These are phyloP conservation scores for Didymella pinodella DNA, from an alignment of 2,329 filamentous ascomycete genomes.

Conservation along the genomic window DNA sequence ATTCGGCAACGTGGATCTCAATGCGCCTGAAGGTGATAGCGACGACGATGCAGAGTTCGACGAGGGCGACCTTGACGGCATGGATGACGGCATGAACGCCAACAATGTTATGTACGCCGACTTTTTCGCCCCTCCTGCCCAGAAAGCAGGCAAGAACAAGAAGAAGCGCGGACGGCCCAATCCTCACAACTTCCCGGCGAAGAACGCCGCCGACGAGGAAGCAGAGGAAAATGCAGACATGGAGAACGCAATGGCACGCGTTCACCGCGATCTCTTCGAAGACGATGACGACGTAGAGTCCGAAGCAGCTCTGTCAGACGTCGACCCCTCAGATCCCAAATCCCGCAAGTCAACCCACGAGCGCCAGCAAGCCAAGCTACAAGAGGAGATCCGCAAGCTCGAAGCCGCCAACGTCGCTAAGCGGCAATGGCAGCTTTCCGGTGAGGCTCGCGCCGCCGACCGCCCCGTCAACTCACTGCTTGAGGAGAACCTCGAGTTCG, in stretches of 20 bases:
- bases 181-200: constrained; percentile 57
- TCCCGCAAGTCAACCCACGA: constrained; percentile 86
- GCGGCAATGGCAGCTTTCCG: constrained; percentile 87
- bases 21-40: constrained; percentile 74
- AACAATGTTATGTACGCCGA: constrained; percentile 91
- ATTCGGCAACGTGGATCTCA: constrained; percentile 79
- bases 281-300: constrained; percentile 68
- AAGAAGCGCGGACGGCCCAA: constrained; percentile 63
- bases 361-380: constrained; percentile 82
- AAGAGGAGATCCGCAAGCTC: constrained; percentile 88
- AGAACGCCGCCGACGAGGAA: constrained; percentile 28
- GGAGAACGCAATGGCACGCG: constrained; percentile 82
- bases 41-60: constrained; percentile 69
- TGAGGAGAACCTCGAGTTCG: constrained; percentile 94
- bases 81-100: constrained; percentile 72
- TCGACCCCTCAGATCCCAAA: constrained; percentile 72
- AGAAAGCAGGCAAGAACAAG: constrained; percentile 70
- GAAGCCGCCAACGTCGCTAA: constrained; percentile 90
- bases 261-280: constrained; percentile 90
- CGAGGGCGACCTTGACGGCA: constrained; percentile 60
- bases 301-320: constrained; percentile 65
- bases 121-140: constrained; percentile 87
- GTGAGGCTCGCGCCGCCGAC: constrained; percentile 83
- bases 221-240: constrained; percentile 66
- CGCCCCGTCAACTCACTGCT: constrained; percentile 90